Base-by-base conservation (phyloP, 192 early-diverging fungal genomes). In the Coemansia sp. region DNA sequence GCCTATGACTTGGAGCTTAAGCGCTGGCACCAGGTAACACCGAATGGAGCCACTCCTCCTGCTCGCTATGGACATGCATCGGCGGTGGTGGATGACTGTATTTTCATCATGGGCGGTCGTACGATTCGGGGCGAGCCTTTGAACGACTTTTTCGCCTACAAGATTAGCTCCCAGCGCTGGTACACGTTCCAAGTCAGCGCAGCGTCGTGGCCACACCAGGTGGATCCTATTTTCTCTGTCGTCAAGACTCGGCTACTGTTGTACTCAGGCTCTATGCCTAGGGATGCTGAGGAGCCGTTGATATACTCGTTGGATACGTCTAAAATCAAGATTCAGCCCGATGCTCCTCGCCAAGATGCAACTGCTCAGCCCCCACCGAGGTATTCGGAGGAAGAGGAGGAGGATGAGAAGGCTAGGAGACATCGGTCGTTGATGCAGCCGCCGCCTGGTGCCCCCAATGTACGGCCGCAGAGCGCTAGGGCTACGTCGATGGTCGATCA, bases 311-410 rank as follows among this genome's bases (percentile, higher is more conserved):
- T 83, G 38, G 81, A 83, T 44, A 83, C 81, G 29, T 75, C 75
- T 32, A 83, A 83, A 70, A 83, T 83, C 65, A 77, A 78, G 60
- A 83, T 83, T 64, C 73, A 76, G 76, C 81, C 75, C 3, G 81
- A 83, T 32, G 70, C 58, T 1, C 61, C 74, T 3, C 70, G 78
- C 15, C 41, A 56, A 4, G 59, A 35, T 38, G 45, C 52, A 10
- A 3, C 61, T n/a, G 22, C 44, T 15, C 6, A 37, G 16, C 9
- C 39, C n/a, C 40, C 59, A 18, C 58, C 60, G 4, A 45, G 44
- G 53, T 56, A 56, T 16, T 56, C 53, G 53, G 61, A 56, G 5
- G 67, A 47, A 11, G 50, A 52, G n/a, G 56, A 59, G 15, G 50
- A 40, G 24, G 39, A 29, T 7, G 76, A 78, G 18, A 66, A 67